A percentile compares a stretch with the other conserved stretches of the same genome.
phyloP scores from a whole-genome alignment of 2,329 filamentous ascomycete species.

The Venturia pyrina region DNA sequence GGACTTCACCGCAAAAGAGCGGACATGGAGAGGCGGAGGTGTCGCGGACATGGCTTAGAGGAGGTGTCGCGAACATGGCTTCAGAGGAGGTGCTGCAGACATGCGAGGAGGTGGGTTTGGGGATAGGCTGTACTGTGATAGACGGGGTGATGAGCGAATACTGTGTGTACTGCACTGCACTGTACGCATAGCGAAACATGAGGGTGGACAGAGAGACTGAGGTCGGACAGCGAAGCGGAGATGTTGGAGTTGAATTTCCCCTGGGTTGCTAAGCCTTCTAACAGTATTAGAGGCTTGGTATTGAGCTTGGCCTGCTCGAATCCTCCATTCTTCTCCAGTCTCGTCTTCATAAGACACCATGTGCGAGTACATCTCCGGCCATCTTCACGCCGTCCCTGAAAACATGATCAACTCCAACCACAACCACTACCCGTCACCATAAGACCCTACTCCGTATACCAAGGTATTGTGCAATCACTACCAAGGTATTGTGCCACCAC shows the following conservation, averaged over 20 bases:
- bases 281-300: background rate
- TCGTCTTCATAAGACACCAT: background rate
- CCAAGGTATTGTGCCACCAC: too few species aligned
- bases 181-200: background rate
- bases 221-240: background rate
- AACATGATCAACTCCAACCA: too few species aligned
- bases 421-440: too few species aligned
- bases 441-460: too few species aligned
- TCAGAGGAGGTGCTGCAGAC: background rate
- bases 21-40: background rate
- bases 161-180: background rate
- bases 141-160: background rate
- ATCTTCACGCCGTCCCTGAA: too few species aligned
- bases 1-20: too few species aligned
- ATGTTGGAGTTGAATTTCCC: background rate
- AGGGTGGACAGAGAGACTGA: background rate
- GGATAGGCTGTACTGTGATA: too few species aligned
- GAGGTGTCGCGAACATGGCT: too few species aligned
- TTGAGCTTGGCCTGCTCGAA: background rate
- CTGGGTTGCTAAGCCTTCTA: background rate
- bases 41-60: background rate
- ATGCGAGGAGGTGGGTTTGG: background rate
- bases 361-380: background rate
- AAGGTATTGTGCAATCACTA: too few species aligned
- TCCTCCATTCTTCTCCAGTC: background rate